Conservation (phyloP, 768 basidiomycete species). For the Porpolomopsis calyptriformis region DNA sequence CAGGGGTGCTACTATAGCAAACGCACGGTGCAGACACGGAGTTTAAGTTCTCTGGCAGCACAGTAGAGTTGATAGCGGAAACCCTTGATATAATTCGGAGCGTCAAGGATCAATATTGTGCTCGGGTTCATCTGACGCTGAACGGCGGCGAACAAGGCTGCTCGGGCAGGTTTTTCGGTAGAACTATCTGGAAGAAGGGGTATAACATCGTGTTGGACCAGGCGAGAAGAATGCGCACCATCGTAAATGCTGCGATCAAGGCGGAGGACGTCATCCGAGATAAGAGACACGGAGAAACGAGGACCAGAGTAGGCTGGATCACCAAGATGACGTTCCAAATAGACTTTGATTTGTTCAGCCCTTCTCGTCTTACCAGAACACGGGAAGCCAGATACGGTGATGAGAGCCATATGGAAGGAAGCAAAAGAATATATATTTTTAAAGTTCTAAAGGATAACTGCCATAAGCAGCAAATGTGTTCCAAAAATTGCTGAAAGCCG, state of each 20-base stretch:
- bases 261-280: slow-evolving; percentile 69
- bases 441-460: not conserved
- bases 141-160: slow-evolving; percentile 70
- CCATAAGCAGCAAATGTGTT: slow-evolving; percentile 27
- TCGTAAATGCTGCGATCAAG: slow-evolving; percentile 60
- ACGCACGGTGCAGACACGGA: slow-evolving; percentile 80
- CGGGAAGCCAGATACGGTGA: slow-evolving; percentile 85
- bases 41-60: slow-evolving; percentile 78
- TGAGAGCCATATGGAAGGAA: slow-evolving; percentile 72
- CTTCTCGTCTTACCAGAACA: slow-evolving; percentile 78
- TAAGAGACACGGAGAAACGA: slow-evolving; percentile 30
- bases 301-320: slow-evolving; percentile 46
- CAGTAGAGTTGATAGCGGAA: slow-evolving; percentile 98
- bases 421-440: no score
- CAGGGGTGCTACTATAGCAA: not conserved
- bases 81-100: slow-evolving; percentile 96
- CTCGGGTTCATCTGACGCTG: slow-evolving; percentile 63
- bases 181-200: slow-evolving; percentile 43
- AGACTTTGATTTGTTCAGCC: slow-evolving; percentile 48
- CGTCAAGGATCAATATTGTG: slow-evolving; percentile 81
- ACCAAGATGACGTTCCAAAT: slow-evolving; percentile 43
- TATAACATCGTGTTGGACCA: not conserved
- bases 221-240: slow-evolving; percentile 34
- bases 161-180: slow-evolving; percentile 84
- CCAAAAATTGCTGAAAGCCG: slow-evolving; percentile 90